Conservation (phyloP, 2,329 filamentous ascomycete genomes). For the Dactylellina cionopaga region DNA sequence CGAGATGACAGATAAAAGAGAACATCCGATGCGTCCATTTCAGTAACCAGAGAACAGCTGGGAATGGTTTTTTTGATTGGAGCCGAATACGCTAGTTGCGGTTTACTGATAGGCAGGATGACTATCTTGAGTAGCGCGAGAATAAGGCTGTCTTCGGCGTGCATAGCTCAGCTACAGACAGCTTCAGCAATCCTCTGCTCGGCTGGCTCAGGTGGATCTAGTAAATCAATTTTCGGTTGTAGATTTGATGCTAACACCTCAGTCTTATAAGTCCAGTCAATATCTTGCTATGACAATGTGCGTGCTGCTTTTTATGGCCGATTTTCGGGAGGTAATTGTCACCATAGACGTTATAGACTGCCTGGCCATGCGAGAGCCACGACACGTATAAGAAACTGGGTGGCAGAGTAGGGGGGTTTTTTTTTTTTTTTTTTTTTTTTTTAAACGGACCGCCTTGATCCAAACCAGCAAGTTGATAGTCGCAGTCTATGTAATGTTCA, state of each 20-base stretch:
- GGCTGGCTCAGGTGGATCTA: conserved; percentile 33
- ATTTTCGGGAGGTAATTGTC: conserved; percentile 33
- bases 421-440: not conserved
- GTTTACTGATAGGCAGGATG: conserved; percentile 11
- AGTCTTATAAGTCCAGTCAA: conserved; percentile 31
- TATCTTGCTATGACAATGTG: conserved; percentile 32
- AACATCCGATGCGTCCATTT: too few species aligned
- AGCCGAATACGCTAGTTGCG: not conserved
- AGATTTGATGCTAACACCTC: conserved; percentile 45
- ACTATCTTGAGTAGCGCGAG: conserved; percentile 18
- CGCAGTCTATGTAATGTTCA: conserved; percentile 14
- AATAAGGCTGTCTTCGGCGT: conserved; percentile 13
- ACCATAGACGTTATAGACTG: conserved; percentile 15
- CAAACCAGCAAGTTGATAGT: conserved; percentile 27
- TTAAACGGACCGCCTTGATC: conserved; percentile 14
- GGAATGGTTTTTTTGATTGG: too few species aligned
- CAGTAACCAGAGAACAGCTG: too few species aligned
- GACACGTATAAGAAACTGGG: not conserved
- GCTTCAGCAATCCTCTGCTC: conserved; percentile 26
- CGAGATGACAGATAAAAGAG: too few species aligned
- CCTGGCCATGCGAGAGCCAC: not conserved
- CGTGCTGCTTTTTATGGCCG: conserved; percentile 25
- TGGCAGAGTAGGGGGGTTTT: not conserved
- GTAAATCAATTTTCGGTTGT: conserved; percentile 40
- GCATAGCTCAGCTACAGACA: not conserved